Base-by-base conservation (phyloP, 164 flowering plant genomes). In the Litsea cubeba region DNA sequence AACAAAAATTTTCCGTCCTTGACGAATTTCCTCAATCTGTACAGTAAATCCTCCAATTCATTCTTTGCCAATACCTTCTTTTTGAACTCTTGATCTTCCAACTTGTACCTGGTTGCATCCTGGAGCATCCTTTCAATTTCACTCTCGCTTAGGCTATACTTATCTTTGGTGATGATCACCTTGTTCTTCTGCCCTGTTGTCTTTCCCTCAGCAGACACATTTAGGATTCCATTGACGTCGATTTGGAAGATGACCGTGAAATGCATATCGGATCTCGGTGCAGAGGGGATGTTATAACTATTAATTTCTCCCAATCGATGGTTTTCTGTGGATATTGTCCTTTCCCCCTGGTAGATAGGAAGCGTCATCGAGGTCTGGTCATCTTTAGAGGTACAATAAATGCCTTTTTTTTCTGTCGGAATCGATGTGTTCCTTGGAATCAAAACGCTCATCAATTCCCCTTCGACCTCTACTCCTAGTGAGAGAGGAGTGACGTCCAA, bases 311-410 rank as follows among this genome's bases (percentile, higher is more conserved):
- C 92, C 65, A 87, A 76, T 62, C 83, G 69, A 69, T 89, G 84
- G 82, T 87, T 87, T 77, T 87, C 90, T 40, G 74, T 80, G 49
- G 90, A 82, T 62, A 83, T 79, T 6, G 89, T 82, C 58, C 90
- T 84, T 77, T 89, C 92, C 25, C 92, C 92, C 71, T 89, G 88
- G 24, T 79, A 89, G 8, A 89, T 87, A 69, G 81, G 85, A 65
- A 89, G 80, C 69, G 79, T 40, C 18, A 84, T 84, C 1, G 84
- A 83, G 7, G 88, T 83, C 68, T 87, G 90, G 72, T 87, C 82
- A 74, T 89, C 92, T 0, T 81, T 74, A 71, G 76, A 77, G 49
- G 87, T 88, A 0, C 84, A 78, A 79, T 81, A 83, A 1, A 79
- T 72, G 40, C 82, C 83, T 70, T 83, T 83, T 68, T 80, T 85